Percentiles rank a stretch among this genome's conserved stretches.
Conservation (phyloP, 805 yeast genomes). For the Metschnikowia gelsemii region DNA sequence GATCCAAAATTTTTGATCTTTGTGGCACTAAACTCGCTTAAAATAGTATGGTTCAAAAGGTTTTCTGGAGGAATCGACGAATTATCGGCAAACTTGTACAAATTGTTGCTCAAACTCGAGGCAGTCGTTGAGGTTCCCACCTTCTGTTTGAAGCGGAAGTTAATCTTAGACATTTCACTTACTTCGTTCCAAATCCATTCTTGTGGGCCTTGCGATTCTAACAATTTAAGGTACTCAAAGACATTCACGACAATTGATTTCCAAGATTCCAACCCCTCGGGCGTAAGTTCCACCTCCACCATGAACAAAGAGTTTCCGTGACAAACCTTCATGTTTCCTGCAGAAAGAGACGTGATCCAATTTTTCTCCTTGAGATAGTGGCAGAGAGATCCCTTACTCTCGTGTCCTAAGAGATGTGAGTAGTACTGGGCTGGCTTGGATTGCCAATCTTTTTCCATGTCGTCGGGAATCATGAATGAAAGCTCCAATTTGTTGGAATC, state of each 20-base stretch:
- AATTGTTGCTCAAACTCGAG: slow-evolving; percentile 57
- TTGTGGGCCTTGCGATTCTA: slow-evolving; percentile 58
- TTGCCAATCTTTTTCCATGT: slow-evolving; percentile 57
- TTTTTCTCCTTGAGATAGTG: slow-evolving; percentile 64
- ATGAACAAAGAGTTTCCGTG: slow-evolving; percentile 66
- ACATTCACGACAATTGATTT: slow-evolving; percentile 54
- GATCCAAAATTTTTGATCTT: slow-evolving; percentile 50
- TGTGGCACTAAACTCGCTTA: slow-evolving; percentile 57
- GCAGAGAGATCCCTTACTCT: slow-evolving; percentile 81
- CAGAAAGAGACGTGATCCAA: slow-evolving; percentile 77
- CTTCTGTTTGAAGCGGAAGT: slow-evolving; percentile 81
- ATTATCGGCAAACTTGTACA: slow-evolving; percentile 48
- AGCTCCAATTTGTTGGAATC: slow-evolving; percentile 68
- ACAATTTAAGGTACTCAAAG: slow-evolving; percentile 73
- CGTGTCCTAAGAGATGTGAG: slow-evolving; percentile 89
- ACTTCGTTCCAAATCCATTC: slow-evolving; percentile 81
- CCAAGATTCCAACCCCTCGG: slow-evolving; percentile 64
- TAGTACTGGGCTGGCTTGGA: slow-evolving; percentile 67
- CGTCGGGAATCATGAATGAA: slow-evolving; percentile 74
- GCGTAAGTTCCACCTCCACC: slow-evolving; percentile 75
- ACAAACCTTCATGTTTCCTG: slow-evolving; percentile 68
- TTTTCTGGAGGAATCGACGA: slow-evolving; percentile 59
- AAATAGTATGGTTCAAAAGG: slow-evolving; percentile 56
- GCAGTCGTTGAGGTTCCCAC: slow-evolving; percentile 69
- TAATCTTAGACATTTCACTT: slow-evolving; percentile 60